Percentiles rank a stretch among this genome's conserved stretches.
These are phyloP conservation scores for Apiotrichum montevideense DNA, from an alignment of 1,284 basidiomycete species.

Conservation along the genomic window DNA sequence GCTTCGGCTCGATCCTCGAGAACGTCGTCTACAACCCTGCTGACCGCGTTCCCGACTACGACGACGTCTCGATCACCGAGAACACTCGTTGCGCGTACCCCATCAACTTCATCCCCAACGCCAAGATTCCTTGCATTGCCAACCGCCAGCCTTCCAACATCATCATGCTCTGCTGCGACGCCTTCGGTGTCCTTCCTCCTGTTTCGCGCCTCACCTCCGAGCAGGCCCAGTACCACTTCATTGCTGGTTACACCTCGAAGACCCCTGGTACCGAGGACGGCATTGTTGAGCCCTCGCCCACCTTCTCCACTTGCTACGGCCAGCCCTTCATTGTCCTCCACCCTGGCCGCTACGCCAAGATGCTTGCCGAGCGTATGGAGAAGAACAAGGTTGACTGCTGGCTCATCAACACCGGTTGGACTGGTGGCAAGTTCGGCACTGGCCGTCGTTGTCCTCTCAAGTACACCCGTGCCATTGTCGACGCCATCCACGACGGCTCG, in stretches of 20 bases:
- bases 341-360: conserved; percentile 88
- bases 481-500: conserved; percentile 91
- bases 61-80: conserved; percentile 94
- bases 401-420: conserved; percentile 99
- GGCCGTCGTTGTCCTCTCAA: conserved; percentile 92
- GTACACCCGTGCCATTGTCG: conserved; percentile 92
- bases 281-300: conserved; percentile 94
- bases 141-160: conserved; percentile 78
- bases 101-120: conserved; percentile 94
- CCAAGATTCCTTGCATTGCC: conserved; percentile 83
- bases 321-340: conserved; percentile 99
- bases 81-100: conserved; percentile 99
- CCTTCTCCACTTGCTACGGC: conserved; percentile 98
- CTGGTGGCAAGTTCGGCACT: conserved; percentile 83
- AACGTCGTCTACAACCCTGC: conserved; percentile 97
- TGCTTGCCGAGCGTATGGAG: conserved; percentile 94
- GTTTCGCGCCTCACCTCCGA: conserved; percentile 87
- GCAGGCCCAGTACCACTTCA: conserved; percentile 97
- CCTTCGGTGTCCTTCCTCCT: conserved; percentile 95
- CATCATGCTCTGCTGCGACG: conserved; percentile 97
- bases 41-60: conserved; percentile 84
- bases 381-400: conserved; percentile 89
- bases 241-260: conserved; percentile 88
- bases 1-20: conserved; percentile 93
- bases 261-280: conserved; percentile 94